Evolutionary conservation across 768 basidiomycete genomes (phyloP).

Genomic region (Termitomyces sp.): DNA sequence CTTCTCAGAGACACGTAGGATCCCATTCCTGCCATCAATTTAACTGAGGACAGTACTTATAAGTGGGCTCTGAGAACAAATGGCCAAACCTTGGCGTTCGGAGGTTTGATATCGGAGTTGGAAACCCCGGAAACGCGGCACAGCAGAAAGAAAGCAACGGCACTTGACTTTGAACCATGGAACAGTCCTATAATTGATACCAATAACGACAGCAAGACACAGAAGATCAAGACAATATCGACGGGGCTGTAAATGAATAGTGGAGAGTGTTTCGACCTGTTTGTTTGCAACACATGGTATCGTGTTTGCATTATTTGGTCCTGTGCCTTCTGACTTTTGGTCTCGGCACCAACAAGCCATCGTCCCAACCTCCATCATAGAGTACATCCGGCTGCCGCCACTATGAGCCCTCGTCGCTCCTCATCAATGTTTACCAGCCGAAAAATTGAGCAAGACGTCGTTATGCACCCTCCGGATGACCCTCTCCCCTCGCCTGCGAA

Average conservation of each 20-base stretch:
- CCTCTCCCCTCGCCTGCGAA: slow-evolving; percentile 30
- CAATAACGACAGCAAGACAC: not conserved
- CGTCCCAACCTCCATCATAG: slow-evolving; percentile 24
- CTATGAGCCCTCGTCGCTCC: slow-evolving; percentile 22
- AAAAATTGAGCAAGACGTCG: slow-evolving; percentile 41
- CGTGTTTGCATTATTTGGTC: slow-evolving; percentile 36
- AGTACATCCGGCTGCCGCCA: slow-evolving; percentile 7
- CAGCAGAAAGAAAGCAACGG: not conserved
- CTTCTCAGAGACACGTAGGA: not conserved
- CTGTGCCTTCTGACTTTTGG: slow-evolving; percentile 28
- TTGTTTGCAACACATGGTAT: slow-evolving; percentile 38
- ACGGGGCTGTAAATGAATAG: not conserved
- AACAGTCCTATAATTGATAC: not conserved
- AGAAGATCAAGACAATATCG: not conserved
- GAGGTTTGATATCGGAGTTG: not conserved
- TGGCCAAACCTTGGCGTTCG: not conserved
- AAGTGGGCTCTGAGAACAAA: not conserved
- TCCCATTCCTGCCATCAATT: not conserved
- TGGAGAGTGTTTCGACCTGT: slow-evolving; percentile 4
- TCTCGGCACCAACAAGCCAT: slow-evolving; percentile 24
- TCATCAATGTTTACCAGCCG: slow-evolving; percentile 29
- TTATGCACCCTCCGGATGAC: slow-evolving; percentile 46
- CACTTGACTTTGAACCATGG: not conserved
- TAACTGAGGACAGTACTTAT: not conserved
- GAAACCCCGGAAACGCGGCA: not conserved